Evolutionary conservation across 192 early-diverging fungal species (phyloP), one percentile per base, ranked within the genome.

Genomic region (Umbelopsis isabellina): DNA sequence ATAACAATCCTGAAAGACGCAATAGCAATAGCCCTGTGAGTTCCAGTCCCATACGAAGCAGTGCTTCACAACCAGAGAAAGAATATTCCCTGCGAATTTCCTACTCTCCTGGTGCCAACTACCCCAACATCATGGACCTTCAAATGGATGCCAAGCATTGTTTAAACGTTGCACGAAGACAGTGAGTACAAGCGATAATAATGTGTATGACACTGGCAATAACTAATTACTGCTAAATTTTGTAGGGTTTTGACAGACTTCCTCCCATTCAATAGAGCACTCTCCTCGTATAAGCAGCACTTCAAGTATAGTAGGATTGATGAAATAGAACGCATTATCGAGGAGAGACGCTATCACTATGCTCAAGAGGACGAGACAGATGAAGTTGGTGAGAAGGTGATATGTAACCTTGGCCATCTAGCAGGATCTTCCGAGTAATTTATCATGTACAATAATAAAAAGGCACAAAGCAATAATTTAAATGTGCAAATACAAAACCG

Each of bases 1-100:
- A 82, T 64, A 78, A 85, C 22, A 77, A 85, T 55, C 51, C 75
- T 48, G 67, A 86, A 46, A 53, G 77, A 61, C 55, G 55, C 15
- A 61, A 25, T 13, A 61, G 51, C 65, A 67, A 72, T 2, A 72
- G 47, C 25, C 69, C 48, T 33, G 21, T 23, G 13, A n/a, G 49
- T 2, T 7, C n/a, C 23, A 67, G 66, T 58, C 69, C 53, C 9
- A n/a, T 65, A 7, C 21, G 27, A 30, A 35, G 68, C 4, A 41
- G 79, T 67, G 53, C 72, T 2, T 45, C 72, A 1, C 64, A 75
- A 25, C 10, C 45, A 10, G 79, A 85, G 5, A 85, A 87, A 33
- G 97, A 98, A 78, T 96, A 93, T 74, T 95, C 94, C 9, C 83
- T 99, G 20, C 81, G 97, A 7, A 86, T 99, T 35, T 92, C 88